Evolutionary conservation across 768 basidiomycete genomes (phyloP).

Genomic region (Vishniacozyma victoriae): DNA sequence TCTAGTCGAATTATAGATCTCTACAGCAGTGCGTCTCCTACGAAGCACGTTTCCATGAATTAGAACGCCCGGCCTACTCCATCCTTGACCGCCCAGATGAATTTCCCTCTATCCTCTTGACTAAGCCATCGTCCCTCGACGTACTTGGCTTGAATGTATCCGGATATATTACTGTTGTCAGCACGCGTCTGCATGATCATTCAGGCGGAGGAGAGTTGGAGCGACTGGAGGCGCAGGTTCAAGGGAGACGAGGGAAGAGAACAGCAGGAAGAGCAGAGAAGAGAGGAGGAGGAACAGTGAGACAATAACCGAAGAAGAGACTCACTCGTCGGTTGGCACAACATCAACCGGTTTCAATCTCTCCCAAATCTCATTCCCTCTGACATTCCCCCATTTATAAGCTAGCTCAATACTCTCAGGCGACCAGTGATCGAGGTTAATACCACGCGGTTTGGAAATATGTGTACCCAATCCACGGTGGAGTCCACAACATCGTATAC

Average conservation of each 20-base stretch:
- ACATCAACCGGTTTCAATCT: no score
- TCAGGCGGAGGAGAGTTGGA: no score
- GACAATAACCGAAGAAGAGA: slow-evolving; percentile 2
- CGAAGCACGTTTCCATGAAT: no score
- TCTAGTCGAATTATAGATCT: no score
- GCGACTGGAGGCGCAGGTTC: no score
- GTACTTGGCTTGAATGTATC: slow-evolving; percentile 41
- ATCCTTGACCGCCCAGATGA: slow-evolving; percentile 9
- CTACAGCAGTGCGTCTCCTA: no score
- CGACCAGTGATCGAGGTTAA: slow-evolving; percentile 44
- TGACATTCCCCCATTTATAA: slow-evolving; percentile 39
- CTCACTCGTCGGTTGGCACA: slow-evolving; percentile 38
- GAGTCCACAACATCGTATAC: slow-evolving; percentile 43
- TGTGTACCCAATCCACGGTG: slow-evolving; percentile 45
- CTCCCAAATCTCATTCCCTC: slow-evolving; percentile 43
- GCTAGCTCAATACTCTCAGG: slow-evolving; percentile 36
- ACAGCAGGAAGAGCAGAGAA: no score
- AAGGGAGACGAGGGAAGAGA: no score
- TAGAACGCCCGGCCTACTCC: no score
- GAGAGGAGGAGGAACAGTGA: no score
- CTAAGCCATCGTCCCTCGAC: slow-evolving; percentile 42
- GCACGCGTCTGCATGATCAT: no score
- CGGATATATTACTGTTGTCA: slow-evolving; percentile 22
- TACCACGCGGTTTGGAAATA: slow-evolving; percentile 44
- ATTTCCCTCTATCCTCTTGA: slow-evolving; percentile 16